Evolutionary conservation across 768 basidiomycete species (phyloP).

Genomic region (Boletus sensibilis): DNA sequence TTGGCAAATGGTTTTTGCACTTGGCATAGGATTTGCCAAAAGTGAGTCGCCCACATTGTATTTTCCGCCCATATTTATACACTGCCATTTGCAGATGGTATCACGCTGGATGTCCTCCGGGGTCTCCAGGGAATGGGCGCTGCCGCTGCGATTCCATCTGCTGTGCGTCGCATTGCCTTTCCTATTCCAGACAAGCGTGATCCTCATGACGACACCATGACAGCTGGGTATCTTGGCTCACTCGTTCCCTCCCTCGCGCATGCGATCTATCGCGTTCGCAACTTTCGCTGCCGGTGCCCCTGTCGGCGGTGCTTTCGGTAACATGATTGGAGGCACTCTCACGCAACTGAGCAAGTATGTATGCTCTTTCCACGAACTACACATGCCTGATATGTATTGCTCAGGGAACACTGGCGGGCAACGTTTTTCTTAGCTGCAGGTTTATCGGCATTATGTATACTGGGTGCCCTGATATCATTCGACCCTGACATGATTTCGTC

Average conservation of each 20-base stretch:
- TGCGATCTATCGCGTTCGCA: constrained; percentile 76
- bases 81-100: constrained; percentile 41
- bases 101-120: constrained; percentile 67
- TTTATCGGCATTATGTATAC: constrained; percentile 48
- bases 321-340: constrained; percentile 66
- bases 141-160: constrained; percentile 72
- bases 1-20: constrained; percentile 52
- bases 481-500: constrained; percentile 49
- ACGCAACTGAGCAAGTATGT: constrained; percentile 50
- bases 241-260: constrained; percentile 64
- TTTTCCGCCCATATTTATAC: neutral
- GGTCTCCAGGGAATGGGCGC: constrained; percentile 80
- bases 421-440: constrained; percentile 60
- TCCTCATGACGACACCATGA: neutral
- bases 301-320: constrained; percentile 72
- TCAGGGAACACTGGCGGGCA: constrained; percentile 61
- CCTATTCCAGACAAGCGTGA: neutral
- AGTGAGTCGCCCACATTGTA: constrained; percentile 31
- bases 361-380: neutral
- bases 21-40: constrained; percentile 66
- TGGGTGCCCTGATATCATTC: constrained; percentile 58
- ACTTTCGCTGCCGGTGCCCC: constrained; percentile 85
- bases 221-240: constrained; percentile 82
- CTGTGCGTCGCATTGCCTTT: constrained; percentile 41
- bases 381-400: neutral